A percentile compares a stretch with the other conserved stretches of the same genome.
phyloP scores from a whole-genome alignment of 352 stramenopile genomes.

The Plasmopara halstedii region DNA sequence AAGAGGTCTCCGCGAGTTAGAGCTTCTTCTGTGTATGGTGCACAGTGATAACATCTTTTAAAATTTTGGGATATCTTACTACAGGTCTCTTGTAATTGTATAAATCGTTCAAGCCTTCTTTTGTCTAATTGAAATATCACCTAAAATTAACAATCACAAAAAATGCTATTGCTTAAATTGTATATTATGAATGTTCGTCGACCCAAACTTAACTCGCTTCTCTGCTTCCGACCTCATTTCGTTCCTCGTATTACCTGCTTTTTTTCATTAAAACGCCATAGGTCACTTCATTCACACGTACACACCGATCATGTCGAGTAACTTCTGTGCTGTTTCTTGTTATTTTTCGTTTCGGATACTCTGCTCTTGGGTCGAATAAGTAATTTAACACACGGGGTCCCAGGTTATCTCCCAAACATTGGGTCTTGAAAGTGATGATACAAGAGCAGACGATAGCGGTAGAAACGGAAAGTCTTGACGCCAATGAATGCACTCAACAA shows the following conservation, averaged over 20 bases:
- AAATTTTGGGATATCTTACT: too few species aligned
- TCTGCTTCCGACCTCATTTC: not conserved
- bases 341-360: slow-evolving; percentile 9
- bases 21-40: too few species aligned
- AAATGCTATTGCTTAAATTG: not conserved
- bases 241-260: too few species aligned
- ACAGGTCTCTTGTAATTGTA: too few species aligned
- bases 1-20: too few species aligned
- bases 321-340: slow-evolving; percentile 22
- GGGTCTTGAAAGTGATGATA: slow-evolving; percentile 35
- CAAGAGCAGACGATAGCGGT: slow-evolving; percentile 33
- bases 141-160: not conserved
- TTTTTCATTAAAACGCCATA: too few species aligned
- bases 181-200: slow-evolving; percentile 20
- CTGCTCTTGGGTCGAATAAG: slow-evolving; percentile 20
- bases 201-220: not conserved
- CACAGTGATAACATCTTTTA: too few species aligned
- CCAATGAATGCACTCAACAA: slow-evolving; percentile 13
- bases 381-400: slow-evolving; percentile 21
- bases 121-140: too few species aligned
- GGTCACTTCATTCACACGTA: slow-evolving; percentile 20
- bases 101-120: too few species aligned
- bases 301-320: slow-evolving; percentile 4
- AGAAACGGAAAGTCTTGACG: slow-evolving; percentile 5
- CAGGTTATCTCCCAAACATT: slow-evolving; percentile 22